Evolutionary conservation across 371 early-diverging fungal species (phyloP), one percentile per base, ranked within the genome.

Genomic region (Mortierella sp.): DNA sequence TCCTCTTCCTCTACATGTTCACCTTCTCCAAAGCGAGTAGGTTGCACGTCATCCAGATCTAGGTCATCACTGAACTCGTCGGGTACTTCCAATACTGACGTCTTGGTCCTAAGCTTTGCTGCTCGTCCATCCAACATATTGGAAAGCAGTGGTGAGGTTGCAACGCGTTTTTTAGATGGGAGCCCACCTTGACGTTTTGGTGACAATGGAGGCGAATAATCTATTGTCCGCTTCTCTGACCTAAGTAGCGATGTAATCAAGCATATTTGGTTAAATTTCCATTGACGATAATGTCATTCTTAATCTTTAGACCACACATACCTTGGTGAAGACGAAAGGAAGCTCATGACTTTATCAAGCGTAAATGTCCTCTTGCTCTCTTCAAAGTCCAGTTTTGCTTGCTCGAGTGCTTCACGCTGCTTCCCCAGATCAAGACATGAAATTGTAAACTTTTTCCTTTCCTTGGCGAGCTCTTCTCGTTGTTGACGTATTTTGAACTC

Each of bases 381-480:
- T n/a, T 80, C 80, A 43, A 80, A 80, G 0, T 74, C 75, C 2
- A 15, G 13, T 35, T 67, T 66, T 7, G 56, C 67, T 23, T 23
- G 51, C 17, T 64, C 64, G 34, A 80, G 28, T n/a, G 67, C 71
- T 17, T 74, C 75, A 8, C 80, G 74, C 49, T 80, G 66, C 35
- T 66, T 70, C 15, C 80, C 80, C 0, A 80, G 61, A 45, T 67
- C 71, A 32, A 80, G 23, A 54, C 80, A 80, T 0, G 80, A 64
- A 51, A 62, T 55, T 15, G 80, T 80, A 42, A 70, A 80, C 26
- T 51, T 62, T 59, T 74, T 74, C 31, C 80, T 61, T 49, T 80
- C 80, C 54, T 64, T 71, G 53, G 70, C 75, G 12, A 80, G 55
- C 22, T 80, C 64, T 54, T 74, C 75, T 2, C 71, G 70, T 35